phyloP scores from a whole-genome alignment of 805 yeast genomes.

The Yamadazyma phyllophila region DNA sequence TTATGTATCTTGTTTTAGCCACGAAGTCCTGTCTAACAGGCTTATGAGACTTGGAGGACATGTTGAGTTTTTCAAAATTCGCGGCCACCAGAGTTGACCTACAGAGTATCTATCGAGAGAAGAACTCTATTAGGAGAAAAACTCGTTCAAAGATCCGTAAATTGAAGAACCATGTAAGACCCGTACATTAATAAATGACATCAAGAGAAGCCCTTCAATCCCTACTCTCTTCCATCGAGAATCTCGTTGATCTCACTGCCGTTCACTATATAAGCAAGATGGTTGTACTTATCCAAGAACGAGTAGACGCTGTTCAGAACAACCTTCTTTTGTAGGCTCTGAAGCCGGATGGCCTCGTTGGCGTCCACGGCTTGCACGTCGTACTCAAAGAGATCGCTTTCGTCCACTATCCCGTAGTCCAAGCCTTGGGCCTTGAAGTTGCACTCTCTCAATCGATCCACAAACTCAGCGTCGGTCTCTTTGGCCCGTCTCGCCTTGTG shows the following conservation, averaged over 20 bases:
- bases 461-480: constrained; percentile 11
- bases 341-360: constrained; percentile 11
- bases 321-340: constrained; percentile 10
- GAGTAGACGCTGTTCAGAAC: constrained; percentile 5
- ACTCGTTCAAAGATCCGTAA: no score
- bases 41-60: constrained; percentile 24
- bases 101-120: no score
- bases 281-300: constrained; percentile 10
- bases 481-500: constrained; percentile 10
- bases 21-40: constrained; percentile 69
- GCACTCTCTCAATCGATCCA: constrained; percentile 10
- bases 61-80: not conserved
- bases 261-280: constrained; percentile 14
- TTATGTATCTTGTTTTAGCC: constrained; percentile 79
- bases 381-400: constrained; percentile 8
- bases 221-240: no score
- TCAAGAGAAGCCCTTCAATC: no score
- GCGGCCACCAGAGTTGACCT: no score
- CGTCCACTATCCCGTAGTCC: constrained; percentile 10
- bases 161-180: no score
- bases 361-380: not conserved
- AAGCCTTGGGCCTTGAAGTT: not conserved
- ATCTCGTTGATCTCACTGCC: constrained; percentile 11
- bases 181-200: no score
- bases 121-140: no score